Conservation (phyloP, 352 stramenopile genomes). For the Elongisporangium senticosum region DNA sequence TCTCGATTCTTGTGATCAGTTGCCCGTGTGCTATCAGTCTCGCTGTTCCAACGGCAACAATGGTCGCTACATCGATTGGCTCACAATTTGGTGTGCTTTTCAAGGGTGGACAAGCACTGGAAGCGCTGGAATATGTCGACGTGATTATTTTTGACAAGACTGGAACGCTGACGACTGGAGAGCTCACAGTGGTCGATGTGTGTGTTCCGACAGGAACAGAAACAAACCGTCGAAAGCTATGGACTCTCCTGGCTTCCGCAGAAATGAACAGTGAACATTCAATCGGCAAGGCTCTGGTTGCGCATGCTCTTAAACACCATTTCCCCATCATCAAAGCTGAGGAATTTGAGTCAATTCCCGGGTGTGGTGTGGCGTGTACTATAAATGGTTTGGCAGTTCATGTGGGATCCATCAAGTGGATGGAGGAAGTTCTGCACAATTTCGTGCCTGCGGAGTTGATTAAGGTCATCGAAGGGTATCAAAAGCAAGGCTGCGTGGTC, state of each 20-base stretch:
- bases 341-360: conserved; percentile 45
- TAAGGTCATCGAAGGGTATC: conserved; percentile 36
- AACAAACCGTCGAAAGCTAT: conserved; percentile 15
- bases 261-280: conserved; percentile 63
- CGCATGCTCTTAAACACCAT: conserved; percentile 30
- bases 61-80: conserved; percentile 76
- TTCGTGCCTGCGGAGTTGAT: conserved; percentile 34
- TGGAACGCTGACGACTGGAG: conserved; percentile 62
- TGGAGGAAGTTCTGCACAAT: conserved; percentile 45
- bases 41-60: conserved; percentile 66
- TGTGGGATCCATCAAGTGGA: conserved; percentile 61
- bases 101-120: conserved; percentile 65
- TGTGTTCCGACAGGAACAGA: not conserved
- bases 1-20: conserved; percentile 76
- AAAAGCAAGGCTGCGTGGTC: conserved; percentile 47
- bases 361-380: conserved; percentile 47
- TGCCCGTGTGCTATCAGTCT: conserved; percentile 75
- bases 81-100: conserved; percentile 78
- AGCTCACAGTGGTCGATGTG: conserved; percentile 35
- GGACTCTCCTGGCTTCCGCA: conserved; percentile 39
- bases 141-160: conserved; percentile 84
- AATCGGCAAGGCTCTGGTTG: conserved; percentile 50
- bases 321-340: conserved; percentile 15
- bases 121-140: conserved; percentile 60
- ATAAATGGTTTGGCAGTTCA: conserved; percentile 17